These are phyloP conservation scores for Agaricus subrufescens DNA, from an alignment of 768 basidiomycete genomes.

Conservation along the genomic window DNA sequence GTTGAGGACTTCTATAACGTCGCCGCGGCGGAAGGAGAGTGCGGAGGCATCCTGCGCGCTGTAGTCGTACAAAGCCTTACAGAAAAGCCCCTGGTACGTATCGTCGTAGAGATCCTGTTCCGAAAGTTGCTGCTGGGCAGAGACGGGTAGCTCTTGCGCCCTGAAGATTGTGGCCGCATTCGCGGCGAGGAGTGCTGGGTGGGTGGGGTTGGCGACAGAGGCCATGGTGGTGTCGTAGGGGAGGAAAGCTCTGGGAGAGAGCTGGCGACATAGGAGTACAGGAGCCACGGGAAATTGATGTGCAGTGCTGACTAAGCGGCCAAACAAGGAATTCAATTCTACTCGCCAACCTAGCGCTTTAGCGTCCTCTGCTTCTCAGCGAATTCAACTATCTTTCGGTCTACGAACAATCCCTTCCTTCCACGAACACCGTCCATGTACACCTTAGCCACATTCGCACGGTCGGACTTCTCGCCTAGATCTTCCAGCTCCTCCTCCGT, in stretches of 20 bases:
- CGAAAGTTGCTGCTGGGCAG: constrained; percentile 15
- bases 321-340: not conserved
- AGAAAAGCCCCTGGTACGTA: constrained; percentile 77
- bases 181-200: not conserved
- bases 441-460: constrained; percentile 85
- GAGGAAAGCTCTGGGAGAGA: not conserved
- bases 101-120: constrained; percentile 29
- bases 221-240: constrained; percentile 1
- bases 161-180: not conserved
- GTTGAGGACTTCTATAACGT: constrained; percentile 91
- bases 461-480: constrained; percentile 92
- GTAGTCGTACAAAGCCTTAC: constrained; percentile 90
- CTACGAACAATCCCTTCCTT: constrained; percentile 94
- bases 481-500: constrained; percentile 97
- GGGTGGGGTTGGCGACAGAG: not conserved
- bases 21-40: constrained; percentile 79
- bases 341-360: constrained; percentile 38
- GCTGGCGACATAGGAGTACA: constrained; percentile 1
- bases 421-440: constrained; percentile 91
- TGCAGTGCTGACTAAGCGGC: constrained; percentile 5
- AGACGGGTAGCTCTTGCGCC: not conserved
- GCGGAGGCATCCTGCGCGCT: constrained; percentile 84
- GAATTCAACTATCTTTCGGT: constrained; percentile 89
- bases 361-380: constrained; percentile 97
- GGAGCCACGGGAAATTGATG: constrained; percentile 7